These are phyloP conservation scores for Ustilago loliicola DNA, from an alignment of 1,284 basidiomycete genomes.

Conservation along the genomic window DNA sequence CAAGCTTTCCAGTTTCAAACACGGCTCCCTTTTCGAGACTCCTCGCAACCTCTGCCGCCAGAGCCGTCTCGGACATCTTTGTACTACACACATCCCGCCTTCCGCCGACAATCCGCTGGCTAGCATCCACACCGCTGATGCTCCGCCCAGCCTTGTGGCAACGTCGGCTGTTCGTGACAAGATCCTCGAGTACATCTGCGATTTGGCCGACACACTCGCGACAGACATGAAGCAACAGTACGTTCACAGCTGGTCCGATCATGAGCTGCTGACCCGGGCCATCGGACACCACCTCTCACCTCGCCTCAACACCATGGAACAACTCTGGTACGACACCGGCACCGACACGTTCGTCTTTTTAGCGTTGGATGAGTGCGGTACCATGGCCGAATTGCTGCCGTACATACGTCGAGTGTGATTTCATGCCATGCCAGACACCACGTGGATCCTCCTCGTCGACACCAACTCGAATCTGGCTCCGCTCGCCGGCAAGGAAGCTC, in stretches of 20 bases:
- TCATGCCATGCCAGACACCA: too few species aligned
- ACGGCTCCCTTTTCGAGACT: not conserved
- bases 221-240: not conserved
- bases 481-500: not conserved
- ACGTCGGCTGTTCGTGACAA: not conserved
- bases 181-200: not conserved
- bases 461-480: not conserved
- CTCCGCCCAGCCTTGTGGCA: not conserved
- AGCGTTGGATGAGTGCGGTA: too few species aligned
- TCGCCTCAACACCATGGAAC: not conserved
- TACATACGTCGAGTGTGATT: too few species aligned
- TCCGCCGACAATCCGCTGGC: too few species aligned
- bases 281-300: not conserved
- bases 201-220: not conserved
- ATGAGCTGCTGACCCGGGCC: not conserved
- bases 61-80: not conserved
- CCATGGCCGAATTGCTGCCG: too few species aligned
- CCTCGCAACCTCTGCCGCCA: not conserved
- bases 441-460: too few species aligned
- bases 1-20: not conserved
- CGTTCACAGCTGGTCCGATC: not conserved
- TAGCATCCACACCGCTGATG: not conserved
- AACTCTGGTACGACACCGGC: too few species aligned
- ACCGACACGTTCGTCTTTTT: too few species aligned
- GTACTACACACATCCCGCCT: not conserved